Base-by-base conservation (phyloP, 805 yeast genomes). In the Pichia cabralensis region DNA sequence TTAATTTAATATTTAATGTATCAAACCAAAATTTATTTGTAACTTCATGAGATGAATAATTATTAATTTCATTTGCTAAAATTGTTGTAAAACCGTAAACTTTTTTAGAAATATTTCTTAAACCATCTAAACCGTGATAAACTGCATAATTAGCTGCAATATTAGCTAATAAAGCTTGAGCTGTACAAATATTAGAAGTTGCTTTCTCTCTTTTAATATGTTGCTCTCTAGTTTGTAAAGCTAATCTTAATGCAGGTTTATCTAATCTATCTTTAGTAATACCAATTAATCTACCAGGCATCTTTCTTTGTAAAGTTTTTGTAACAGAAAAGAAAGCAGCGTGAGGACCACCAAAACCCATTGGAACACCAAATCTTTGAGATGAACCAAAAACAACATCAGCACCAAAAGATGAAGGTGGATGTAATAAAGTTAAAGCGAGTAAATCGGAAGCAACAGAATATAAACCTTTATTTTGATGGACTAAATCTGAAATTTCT, bases 261-360 rank as follows among this genome's bases (percentile, higher is more conserved):
- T 96, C 96, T 34, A 88, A 64, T 52, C 97, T 71, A 56, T 89
- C 98, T 55, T 83, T 84, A 26, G 95, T 77, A 26, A 83, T 76
- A 53, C 98, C 98, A 36, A 92, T 88, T 36, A 92, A 72, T 63
- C 98, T 74, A 28, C 98, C 98, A 2, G 98, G 98, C 57, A 92
- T 85, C 60, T 88, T 92, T 55, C 98, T 75, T 53, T 84, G 83
- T 47, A 80, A 68, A 36, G 75, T 69, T 40, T 76, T 74, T n/a
- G 74, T 69, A 26, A 89, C 94, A 8, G 97, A 84, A 49, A 92
- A 88, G 62, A 84, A 92, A 1, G 95, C 98, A 30, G 98, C 97
- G 58, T 92, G 98, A 4, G 98, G 98, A 15, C 98, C 98, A 52
- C 98, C 98, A 55, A 76, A 92, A 6, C 97, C 98, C 65, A 89